phyloP scores from a whole-genome alignment of 2,329 filamentous ascomycete genomes.

The Orbilia quercus region DNA sequence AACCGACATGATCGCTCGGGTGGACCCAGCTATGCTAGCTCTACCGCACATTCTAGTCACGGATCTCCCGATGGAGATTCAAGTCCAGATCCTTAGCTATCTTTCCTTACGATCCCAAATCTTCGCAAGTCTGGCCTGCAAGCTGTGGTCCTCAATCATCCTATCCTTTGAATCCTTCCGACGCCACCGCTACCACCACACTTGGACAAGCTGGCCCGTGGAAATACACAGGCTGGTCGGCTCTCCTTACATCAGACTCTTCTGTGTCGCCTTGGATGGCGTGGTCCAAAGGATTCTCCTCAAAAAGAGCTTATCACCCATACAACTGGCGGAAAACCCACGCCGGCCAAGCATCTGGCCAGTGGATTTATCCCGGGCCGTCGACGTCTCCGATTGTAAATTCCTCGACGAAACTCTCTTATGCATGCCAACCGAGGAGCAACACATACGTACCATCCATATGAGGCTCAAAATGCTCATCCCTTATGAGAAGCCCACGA shows the following conservation, averaged over 20 bases:
- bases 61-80: slow-evolving; percentile 7
- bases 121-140: slow-evolving; percentile 6
- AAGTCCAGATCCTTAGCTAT: slow-evolving; percentile 2
- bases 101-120: background rate
- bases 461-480: no score
- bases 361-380: no score
- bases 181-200: background rate
- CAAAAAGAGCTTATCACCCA: no score
- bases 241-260: no score
- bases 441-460: no score
- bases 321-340: no score
- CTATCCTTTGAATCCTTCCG: background rate
- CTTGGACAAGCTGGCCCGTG: background rate
- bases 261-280: background rate
- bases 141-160: slow-evolving; percentile 2
- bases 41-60: background rate
- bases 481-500: no score
- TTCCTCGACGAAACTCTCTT: background rate
- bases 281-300: background rate
- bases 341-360: no score
- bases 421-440: no score
- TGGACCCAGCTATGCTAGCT: no score
- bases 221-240: background rate
- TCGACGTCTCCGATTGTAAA: background rate
- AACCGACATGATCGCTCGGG: no score